Conservation (phyloP, 202 grass and related monocot genomes). For the Digitaria exilis region DNA sequence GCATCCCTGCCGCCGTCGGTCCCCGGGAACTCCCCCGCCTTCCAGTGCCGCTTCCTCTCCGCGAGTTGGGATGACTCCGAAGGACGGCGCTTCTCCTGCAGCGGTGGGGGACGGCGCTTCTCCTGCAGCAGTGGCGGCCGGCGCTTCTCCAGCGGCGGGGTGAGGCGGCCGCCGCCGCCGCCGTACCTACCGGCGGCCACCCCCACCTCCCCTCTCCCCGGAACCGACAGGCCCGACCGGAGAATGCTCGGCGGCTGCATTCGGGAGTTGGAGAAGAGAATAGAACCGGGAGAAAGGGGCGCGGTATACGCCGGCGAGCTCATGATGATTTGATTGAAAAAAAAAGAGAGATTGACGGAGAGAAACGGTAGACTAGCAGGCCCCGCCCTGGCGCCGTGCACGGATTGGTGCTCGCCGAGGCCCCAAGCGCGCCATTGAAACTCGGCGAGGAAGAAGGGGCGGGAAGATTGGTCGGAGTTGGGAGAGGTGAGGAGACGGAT, state of each 20-base stretch:
- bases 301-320: not conserved
- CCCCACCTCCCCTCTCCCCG: not conserved
- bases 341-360: not conserved
- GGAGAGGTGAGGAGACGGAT: not conserved
- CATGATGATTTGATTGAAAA: not conserved
- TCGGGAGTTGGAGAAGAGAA: not conserved
- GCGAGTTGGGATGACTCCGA: not conserved
- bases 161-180: not conserved
- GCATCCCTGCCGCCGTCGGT: not conserved
- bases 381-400: not conserved
- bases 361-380: not conserved
- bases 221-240: not conserved
- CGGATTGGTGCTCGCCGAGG: not conserved
- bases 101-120: not conserved
- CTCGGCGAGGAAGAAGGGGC: not conserved
- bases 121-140: no score
- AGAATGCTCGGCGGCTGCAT: not conserved
- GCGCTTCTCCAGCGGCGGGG: no score
- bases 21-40: slow-evolving; percentile 32
- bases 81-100: not conserved
- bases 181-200: not conserved
- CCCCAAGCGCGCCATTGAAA: not conserved
- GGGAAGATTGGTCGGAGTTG: not conserved
- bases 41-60: slow-evolving; percentile 34
- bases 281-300: not conserved